Evolutionary conservation across 768 basidiomycete species (phyloP), one percentile per base, ranked within the genome.

Genomic region (Macrolepiota fuliginosa): DNA sequence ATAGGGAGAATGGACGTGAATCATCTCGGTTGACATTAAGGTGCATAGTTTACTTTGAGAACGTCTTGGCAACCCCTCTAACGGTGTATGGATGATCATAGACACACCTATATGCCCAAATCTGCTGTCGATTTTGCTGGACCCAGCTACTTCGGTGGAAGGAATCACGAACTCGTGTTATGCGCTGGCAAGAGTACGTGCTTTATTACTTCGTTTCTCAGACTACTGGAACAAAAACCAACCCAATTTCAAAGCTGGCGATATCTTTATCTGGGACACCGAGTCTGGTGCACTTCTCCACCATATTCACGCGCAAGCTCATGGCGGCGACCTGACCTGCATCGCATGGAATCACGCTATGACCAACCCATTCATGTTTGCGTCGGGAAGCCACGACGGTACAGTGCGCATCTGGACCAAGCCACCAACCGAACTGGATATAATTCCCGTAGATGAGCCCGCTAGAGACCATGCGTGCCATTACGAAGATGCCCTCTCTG

Each of bases 211-310:
- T 50, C 40, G 22, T 56, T 24, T 40, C 27, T 53, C 52, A 13
- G 36, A 13, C 15, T 13, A 15, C 61, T 65, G 17, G 60, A 36
- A 19, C 3, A 7, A 32, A 32, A 60, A 19, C 53, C 29, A 46
- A 49, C 24, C 62, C n/a, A n/a, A n/a, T 19, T 15, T 22, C 15
- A 22, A 45, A 92, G 91, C 83, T 62, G 92, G 92, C 3, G 89
- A 92, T 67, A 87, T 94, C 13, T 88, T 91, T 68, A 90, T 93
- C 13, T 94, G 92, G 92, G 92, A 94, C 67, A 84, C 86, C 62
- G 90, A 92, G 73, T 89, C 88, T 10, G 92, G 83, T 4, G 80
- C 84, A 7, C 75, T 91, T 1, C 77, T 94, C 2, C 90, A 91
- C 63, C 82, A 86, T 64, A 80, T 94, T 65, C 84, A 82, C 15